Evolutionary conservation across 805 yeast species (phyloP).

Genomic region (Candida multigemmis): DNA sequence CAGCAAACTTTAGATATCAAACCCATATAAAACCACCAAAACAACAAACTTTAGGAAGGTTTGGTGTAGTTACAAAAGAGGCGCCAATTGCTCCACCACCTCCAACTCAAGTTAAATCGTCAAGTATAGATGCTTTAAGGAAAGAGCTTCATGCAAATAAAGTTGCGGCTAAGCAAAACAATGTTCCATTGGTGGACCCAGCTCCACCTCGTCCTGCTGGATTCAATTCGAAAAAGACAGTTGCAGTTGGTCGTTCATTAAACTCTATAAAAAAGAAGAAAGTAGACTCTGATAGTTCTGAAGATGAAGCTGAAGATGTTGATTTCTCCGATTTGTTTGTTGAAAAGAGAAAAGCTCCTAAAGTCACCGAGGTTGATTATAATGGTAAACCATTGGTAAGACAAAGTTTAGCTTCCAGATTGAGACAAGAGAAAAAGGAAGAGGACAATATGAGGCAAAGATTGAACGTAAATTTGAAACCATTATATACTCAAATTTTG

Average conservation of each 20-base stretch:
- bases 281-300: slow-evolving; percentile 24
- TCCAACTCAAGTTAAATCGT: slow-evolving; percentile 16
- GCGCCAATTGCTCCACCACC: slow-evolving; percentile 30
- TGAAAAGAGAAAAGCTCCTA: slow-evolving; percentile 22
- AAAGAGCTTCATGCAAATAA: slow-evolving; percentile 17
- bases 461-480: slow-evolving; percentile 67
- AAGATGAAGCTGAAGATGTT: slow-evolving; percentile 23
- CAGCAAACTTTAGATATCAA: neutral
- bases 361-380: slow-evolving; percentile 33
- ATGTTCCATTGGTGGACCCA: slow-evolving; percentile 23
- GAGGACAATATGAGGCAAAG: slow-evolving; percentile 75
- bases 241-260: slow-evolving; percentile 27
- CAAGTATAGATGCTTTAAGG: slow-evolving; percentile 24
- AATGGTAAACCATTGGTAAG: slow-evolving; percentile 29
- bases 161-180: slow-evolving; percentile 14
- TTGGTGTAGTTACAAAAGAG: slow-evolving; percentile 20
- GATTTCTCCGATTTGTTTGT: slow-evolving; percentile 33
- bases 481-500: slow-evolving; percentile 61
- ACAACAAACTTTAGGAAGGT: slow-evolving; percentile 26
- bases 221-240: slow-evolving; percentile 27
- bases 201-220: slow-evolving; percentile 50
- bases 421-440: slow-evolving; percentile 35
- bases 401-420: slow-evolving; percentile 11
- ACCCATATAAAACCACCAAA: slow-evolving; percentile 9
- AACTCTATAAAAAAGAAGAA: slow-evolving; percentile 22